Evolutionary conservation across 2,329 filamentous ascomycete species (phyloP).

Genomic region (Aspergillus fischeri): DNA sequence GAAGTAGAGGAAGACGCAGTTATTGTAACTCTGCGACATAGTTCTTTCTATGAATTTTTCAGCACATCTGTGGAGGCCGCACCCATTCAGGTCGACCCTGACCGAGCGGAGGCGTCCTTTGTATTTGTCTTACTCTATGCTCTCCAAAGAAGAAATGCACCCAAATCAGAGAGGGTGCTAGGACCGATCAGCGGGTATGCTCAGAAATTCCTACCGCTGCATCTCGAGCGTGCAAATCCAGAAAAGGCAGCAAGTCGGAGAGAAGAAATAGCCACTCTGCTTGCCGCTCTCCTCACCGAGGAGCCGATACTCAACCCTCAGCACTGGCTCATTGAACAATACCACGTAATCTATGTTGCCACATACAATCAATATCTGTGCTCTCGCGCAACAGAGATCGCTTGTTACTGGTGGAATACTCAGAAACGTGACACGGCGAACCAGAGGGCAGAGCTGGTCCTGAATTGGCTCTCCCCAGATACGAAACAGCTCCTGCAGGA

Average conservation of each 20-base stretch:
- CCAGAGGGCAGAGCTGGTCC: background rate
- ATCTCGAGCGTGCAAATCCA: background rate
- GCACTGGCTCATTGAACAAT: background rate
- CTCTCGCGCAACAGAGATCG: background rate
- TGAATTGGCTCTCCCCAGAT: slow-evolving; percentile 2
- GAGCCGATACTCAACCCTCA: background rate
- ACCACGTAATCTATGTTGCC: background rate
- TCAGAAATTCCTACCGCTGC: background rate
- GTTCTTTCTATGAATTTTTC: slow-evolving; percentile 6
- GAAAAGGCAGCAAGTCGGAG: background rate
- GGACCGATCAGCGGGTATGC: background rate
- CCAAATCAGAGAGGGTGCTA: background rate
- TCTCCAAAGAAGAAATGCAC: background rate
- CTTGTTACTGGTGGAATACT: background rate
- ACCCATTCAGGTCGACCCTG: background rate
- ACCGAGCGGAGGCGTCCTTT: too few relatives aligned
- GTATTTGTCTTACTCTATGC: too few relatives aligned
- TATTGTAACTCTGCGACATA: slow-evolving; percentile 3
- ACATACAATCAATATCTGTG: background rate
- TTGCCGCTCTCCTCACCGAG: background rate
- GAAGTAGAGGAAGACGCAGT: background rate
- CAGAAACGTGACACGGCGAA: background rate
- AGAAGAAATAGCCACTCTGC: background rate
- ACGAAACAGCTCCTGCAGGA: background rate
- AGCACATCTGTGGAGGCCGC: background rate